A percentile compares a stretch with the other conserved stretches of the same genome.
These are phyloP conservation scores for Tricholoma saponaceum DNA, from an alignment of 768 basidiomycete species.

Conservation along the genomic window DNA sequence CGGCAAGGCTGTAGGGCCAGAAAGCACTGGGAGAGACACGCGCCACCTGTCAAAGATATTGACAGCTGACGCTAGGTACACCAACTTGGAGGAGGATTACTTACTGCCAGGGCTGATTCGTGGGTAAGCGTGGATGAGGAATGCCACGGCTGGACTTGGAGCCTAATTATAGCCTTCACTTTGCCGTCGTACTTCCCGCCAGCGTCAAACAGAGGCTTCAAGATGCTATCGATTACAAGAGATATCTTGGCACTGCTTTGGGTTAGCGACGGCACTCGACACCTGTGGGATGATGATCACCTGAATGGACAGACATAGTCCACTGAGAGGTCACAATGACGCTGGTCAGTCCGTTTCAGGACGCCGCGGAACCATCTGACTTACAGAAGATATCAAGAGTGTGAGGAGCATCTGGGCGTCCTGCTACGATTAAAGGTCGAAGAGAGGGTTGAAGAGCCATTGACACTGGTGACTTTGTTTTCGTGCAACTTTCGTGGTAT, in stretches of 20 bases:
- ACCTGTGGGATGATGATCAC: slow-evolving; percentile 24
- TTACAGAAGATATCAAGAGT: slow-evolving; percentile 77
- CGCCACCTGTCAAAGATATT: slow-evolving; percentile 44
- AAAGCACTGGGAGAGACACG: slow-evolving; percentile 71
- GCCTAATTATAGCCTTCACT: slow-evolving; percentile 68
- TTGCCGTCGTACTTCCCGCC: slow-evolving; percentile 67
- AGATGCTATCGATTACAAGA: slow-evolving; percentile 50
- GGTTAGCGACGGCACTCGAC: neutral
- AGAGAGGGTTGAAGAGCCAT: slow-evolving; percentile 85
- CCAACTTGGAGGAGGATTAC: slow-evolving; percentile 12
- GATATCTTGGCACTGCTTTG: slow-evolving; percentile 56
- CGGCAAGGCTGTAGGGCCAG: slow-evolving; percentile 71
- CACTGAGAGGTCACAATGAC: slow-evolving; percentile 37
- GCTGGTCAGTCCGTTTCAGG: neutral
- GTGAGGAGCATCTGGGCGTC: slow-evolving; percentile 57
- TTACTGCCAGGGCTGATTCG: slow-evolving; percentile 79
- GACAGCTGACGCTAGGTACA: neutral
- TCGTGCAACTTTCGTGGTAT: too few relatives aligned
- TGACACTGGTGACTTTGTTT: too few relatives aligned
- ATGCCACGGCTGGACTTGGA: slow-evolving; percentile 82
- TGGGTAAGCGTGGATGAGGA: slow-evolving; percentile 68
- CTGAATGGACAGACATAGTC: slow-evolving; percentile 89
- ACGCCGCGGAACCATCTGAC: slow-evolving; percentile 16
- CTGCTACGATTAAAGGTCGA: slow-evolving; percentile 58
- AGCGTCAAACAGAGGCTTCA: slow-evolving; percentile 54